Conservation (phyloP, 2,329 filamentous ascomycete genomes). For the Reticulascus tulasneorum region DNA sequence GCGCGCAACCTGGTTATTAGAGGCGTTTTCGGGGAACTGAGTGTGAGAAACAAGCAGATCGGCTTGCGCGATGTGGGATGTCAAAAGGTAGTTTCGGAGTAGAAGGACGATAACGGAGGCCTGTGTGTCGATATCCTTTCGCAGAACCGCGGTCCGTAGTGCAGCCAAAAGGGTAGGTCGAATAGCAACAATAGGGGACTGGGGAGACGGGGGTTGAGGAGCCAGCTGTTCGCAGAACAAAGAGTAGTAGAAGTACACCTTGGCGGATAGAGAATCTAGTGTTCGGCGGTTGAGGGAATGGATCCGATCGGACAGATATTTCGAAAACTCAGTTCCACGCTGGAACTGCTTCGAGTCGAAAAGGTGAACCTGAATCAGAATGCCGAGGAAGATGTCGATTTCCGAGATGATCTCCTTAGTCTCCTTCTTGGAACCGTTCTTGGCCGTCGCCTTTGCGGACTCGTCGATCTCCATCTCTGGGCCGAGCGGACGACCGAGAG, state of each 20-base stretch:
- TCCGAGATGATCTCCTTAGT: slow-evolving; percentile 78
- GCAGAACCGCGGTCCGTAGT: slow-evolving; percentile 88
- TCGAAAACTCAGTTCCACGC: slow-evolving; percentile 79
- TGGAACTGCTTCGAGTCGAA: slow-evolving; percentile 81
- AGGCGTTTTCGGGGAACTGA: slow-evolving; percentile 87
- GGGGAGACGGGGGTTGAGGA: slow-evolving; percentile 82
- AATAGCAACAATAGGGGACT: slow-evolving; percentile 81
- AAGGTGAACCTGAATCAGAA: slow-evolving; percentile 81
- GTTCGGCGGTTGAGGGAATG: slow-evolving; percentile 89
- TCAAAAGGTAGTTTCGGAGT: slow-evolving; percentile 91
- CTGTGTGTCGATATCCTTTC: slow-evolving; percentile 97
- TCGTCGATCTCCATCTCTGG: slow-evolving; percentile 72
- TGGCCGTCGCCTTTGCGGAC: slow-evolving; percentile 47
- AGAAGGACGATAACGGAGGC: slow-evolving; percentile 92
- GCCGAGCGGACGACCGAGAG: slow-evolving; percentile 53
- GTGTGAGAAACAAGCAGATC: slow-evolving; percentile 95
- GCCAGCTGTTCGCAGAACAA: slow-evolving; percentile 90
- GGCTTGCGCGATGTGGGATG: slow-evolving; percentile 94
- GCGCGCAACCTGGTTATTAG: slow-evolving; percentile 96
- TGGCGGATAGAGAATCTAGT: slow-evolving; percentile 86
- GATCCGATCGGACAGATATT: slow-evolving; percentile 76
- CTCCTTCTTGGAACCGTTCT: slow-evolving; percentile 60
- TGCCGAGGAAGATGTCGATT: slow-evolving; percentile 83
- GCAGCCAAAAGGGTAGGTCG: slow-evolving; percentile 82
- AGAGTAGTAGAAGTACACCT: slow-evolving; percentile 97